Conservation (phyloP, 257 asterid genomes). For the Salvia miltiorrhiza region DNA sequence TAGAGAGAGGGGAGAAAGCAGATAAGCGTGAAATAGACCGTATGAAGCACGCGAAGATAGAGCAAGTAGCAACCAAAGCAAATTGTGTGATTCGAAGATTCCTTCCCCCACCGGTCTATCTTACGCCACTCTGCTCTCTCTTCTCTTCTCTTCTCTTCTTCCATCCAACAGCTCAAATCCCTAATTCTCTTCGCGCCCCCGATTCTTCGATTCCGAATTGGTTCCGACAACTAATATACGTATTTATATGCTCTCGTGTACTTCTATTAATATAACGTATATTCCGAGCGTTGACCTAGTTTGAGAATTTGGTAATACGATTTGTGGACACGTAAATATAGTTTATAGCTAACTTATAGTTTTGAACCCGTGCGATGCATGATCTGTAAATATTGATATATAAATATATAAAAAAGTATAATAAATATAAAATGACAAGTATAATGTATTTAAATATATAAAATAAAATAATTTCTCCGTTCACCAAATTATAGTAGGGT, state of each 20-base stretch:
- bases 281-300: neutral
- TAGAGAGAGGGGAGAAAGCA: slow-evolving; percentile 66
- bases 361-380: no score
- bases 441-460: no score
- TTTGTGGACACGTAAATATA: neutral
- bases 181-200: slow-evolving; percentile 29
- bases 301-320: slow-evolving; percentile 8
- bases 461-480: no score
- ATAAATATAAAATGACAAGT: no score
- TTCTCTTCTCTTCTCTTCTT: slow-evolving; percentile 54
- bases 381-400: no score
- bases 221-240: slow-evolving; percentile 11
- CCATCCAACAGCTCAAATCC: slow-evolving; percentile 29
- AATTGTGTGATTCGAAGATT: slow-evolving; percentile 67
- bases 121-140: slow-evolving; percentile 90
- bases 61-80: slow-evolving; percentile 26
- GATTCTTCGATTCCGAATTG: neutral
- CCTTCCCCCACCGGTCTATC: slow-evolving; percentile 69
- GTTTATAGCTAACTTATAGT: neutral
- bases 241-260: neutral
- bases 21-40: slow-evolving; percentile 97
- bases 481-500: no score
- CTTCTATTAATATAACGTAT: no score
- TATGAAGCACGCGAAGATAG: slow-evolving; percentile 69
- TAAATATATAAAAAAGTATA: no score